Percentiles rank a stretch among this genome's conserved stretches.
Conservation (phyloP, 2,329 filamentous ascomycete species). For the Amauroascus verrucosus region DNA sequence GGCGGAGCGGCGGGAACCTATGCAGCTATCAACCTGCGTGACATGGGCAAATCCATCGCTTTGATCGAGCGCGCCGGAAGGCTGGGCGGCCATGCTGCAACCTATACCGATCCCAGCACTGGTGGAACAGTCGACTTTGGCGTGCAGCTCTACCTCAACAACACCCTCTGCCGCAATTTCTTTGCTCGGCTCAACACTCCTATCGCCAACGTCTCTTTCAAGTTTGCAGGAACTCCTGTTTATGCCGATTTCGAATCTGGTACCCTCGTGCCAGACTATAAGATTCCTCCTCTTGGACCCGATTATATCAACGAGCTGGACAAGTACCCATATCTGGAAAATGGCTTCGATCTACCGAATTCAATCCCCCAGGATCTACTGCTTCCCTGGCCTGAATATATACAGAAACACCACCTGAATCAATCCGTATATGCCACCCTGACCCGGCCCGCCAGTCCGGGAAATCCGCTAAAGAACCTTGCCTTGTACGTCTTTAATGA, state of each 20-base stretch:
- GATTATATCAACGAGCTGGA: constrained; percentile 10
- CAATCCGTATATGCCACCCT: constrained; percentile 15
- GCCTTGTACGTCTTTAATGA: constrained; percentile 21
- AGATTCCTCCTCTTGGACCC: not conserved
- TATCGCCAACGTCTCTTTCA: not conserved
- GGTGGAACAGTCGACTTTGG: constrained; percentile 21
- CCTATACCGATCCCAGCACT: constrained; percentile 18
- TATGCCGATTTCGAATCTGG: constrained; percentile 15
- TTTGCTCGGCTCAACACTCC: constrained; percentile 21
- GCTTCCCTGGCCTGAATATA: constrained; percentile 24
- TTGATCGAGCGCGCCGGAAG: constrained; percentile 21
- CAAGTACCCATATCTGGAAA: constrained; percentile 21
- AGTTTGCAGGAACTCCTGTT: not conserved
- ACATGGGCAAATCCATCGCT: constrained; percentile 21
- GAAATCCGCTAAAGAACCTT: not conserved
- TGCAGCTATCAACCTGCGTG: constrained; percentile 22
- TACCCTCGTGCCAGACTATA: not conserved
- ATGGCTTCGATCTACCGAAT: constrained; percentile 22
- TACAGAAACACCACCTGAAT: constrained; percentile 20
- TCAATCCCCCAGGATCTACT: constrained; percentile 24
- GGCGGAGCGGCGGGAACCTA: constrained; percentile 24
- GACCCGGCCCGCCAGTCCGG: constrained; percentile 7
- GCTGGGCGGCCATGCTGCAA: constrained; percentile 24
- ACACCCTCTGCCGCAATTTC: constrained; percentile 16
- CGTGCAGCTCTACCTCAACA: constrained; percentile 22